Evolutionary conservation across 805 yeast species (phyloP), one percentile per base, ranked within the genome.

Genomic region (Hanseniaspora lachancei): DNA sequence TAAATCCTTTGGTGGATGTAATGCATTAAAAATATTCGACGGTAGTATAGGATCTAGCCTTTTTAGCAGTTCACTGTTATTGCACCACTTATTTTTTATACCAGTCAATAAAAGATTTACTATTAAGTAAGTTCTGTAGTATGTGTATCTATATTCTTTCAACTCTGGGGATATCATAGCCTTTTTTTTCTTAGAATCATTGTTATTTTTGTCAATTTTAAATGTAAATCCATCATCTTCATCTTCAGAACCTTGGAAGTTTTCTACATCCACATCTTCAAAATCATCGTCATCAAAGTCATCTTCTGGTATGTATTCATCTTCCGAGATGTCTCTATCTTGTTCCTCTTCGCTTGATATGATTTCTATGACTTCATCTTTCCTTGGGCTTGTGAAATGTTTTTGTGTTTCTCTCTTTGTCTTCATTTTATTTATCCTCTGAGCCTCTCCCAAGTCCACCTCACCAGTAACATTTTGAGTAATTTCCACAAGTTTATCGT

Each of bases 41-140:
- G 93, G 80, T 0, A 86, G 72, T 1, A 74, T 61, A 16, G 68
- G 68, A 24, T 72, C 66, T 15, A 88, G 66, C 10, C 62, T 60
- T 18, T 61, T 54, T 18, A 74, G 72, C 0, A 86, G 63, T 2
- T 60, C 58, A 0, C 64, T 62, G 58, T 79, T 77, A 57, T 77
- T 78, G 58, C 88, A 76, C 96, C 96, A 89, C 7, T 69, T 60
- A 64, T 89, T 91, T 27, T 95, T 74, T 2, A 79, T 62, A 0
- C 73, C 72, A 0, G 89, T 93, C 64, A 86, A 95, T 10, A 18
- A 15, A 4, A 55, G 36, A 15, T 42, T 49, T 8, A 47, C n/a
- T 21, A 40, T 16, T n/a, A 55, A 39, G 42, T 55, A 40, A 5
- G 27, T 36, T 32, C 38, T 34, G 23, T 55, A 50, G 13, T 49